Conservation (phyloP, 2,329 filamentous ascomycete genomes). For the Alternaria infectoria region DNA sequence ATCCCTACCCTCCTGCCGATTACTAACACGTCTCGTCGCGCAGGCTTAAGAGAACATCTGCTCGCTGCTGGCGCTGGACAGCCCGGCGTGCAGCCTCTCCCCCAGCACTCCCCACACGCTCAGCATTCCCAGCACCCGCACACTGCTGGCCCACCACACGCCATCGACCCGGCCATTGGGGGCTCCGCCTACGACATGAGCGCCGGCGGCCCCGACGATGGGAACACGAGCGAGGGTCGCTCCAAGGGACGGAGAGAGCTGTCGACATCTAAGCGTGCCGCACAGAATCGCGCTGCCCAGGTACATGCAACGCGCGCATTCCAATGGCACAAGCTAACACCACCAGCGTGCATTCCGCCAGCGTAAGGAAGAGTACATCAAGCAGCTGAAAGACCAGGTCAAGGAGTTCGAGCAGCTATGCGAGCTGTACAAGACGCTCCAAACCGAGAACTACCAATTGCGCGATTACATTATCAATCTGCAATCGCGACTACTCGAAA, state of each 20-base stretch:
- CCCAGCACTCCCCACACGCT: slow-evolving; percentile 31
- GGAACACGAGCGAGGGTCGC: slow-evolving; percentile 53
- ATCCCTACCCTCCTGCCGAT: slow-evolving; percentile 21
- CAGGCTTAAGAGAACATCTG: slow-evolving; percentile 69
- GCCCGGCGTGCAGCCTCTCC: slow-evolving; percentile 43
- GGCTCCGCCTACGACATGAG: slow-evolving; percentile 58
- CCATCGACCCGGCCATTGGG: slow-evolving; percentile 66
- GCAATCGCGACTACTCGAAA: slow-evolving; percentile 83
- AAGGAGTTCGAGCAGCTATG: slow-evolving; percentile 79
- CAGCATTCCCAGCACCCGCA: slow-evolving; percentile 33
- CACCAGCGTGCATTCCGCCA: slow-evolving; percentile 90
- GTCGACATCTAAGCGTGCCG: slow-evolving; percentile 93
- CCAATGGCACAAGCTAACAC: slow-evolving; percentile 27
- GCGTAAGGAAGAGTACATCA: slow-evolving; percentile 97
- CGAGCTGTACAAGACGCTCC: slow-evolving; percentile 77
- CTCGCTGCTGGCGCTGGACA: slow-evolving; percentile 60
- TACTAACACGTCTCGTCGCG: slow-evolving; percentile 38
- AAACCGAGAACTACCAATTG: slow-evolving; percentile 87
- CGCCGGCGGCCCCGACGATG: slow-evolving; percentile 55
- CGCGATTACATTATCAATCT: slow-evolving; percentile 92
- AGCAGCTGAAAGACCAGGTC: slow-evolving; percentile 94
- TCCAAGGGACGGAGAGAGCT: slow-evolving; percentile 81
- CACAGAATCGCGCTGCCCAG: slow-evolving; percentile 96
- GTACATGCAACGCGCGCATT: slow-evolving; percentile 56
- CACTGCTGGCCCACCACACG: slow-evolving; percentile 56